Conservation (phyloP, 2,329 filamentous ascomycete genomes). For the Aphanoascus verrucosus region DNA sequence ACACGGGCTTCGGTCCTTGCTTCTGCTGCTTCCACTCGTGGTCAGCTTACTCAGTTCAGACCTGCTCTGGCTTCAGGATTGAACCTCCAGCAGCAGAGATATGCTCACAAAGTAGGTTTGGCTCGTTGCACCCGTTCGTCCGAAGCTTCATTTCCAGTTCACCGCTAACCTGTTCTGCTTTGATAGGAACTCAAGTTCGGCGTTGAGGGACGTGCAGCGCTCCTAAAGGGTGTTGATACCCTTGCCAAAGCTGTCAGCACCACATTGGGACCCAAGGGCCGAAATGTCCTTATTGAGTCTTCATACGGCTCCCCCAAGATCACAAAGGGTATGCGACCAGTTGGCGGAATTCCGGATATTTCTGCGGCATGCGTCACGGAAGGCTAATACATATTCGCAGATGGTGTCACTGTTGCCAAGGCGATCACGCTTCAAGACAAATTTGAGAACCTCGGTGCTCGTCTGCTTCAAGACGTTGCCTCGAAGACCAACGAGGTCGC, state of each 20-base stretch:
- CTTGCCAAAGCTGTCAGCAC: conserved; percentile 92
- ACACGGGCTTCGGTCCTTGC: conserved; percentile 70
- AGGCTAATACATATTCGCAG: conserved; percentile 34
- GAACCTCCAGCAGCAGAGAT: conserved; percentile 78
- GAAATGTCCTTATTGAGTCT: conserved; percentile 97
- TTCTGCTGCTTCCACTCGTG: conserved; percentile 47
- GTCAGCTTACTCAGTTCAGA: conserved; percentile 53
- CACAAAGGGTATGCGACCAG: conserved; percentile 66
- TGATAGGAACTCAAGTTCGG: conserved; percentile 91
- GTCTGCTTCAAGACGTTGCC: conserved; percentile 92
- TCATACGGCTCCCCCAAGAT: conserved; percentile 99
- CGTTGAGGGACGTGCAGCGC: conserved; percentile 79
- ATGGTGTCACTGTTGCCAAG: conserved; percentile 81
- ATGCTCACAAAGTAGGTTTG: conserved; percentile 80
- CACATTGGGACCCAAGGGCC: conserved; percentile 92
- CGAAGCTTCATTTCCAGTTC: neutral
- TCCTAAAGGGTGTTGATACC: conserved; percentile 91
- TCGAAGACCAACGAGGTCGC: conserved; percentile 99
- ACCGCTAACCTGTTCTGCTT: neutral
- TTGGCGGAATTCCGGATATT: neutral
- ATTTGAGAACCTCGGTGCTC: conserved; percentile 97
- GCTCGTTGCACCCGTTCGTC: neutral
- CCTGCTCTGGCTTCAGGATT: conserved; percentile 44
- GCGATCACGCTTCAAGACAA: conserved; percentile 93
- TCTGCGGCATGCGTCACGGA: neutral